Evolutionary conservation across 2,329 filamentous ascomycete species (phyloP), one percentile per base, ranked within the genome.

Genomic region (Zymoseptoria pseudotritici): DNA sequence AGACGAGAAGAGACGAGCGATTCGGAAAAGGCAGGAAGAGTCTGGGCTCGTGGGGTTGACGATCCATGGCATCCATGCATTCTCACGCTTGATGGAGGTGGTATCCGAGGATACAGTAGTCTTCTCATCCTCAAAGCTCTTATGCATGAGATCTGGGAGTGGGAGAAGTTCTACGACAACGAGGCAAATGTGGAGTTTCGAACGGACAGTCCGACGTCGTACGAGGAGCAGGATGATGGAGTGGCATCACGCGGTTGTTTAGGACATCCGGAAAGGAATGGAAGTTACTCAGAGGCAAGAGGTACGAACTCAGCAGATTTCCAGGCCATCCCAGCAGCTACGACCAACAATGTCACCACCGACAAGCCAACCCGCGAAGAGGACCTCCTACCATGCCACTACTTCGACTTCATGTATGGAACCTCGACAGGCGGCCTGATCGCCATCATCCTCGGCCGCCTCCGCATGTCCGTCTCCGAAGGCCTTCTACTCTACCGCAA

Each of bases 331-430:
- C 56, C 63, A 6, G 50, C 52, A 24, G 59, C 59, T n/a, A 56
- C 68, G 67, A 29, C 61, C 11, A 57, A 65, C n/a, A 65, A 69
- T 56, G 58, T 60, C 8, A 63, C 65, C 21, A 57, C 61, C 36
- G 58, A 65, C 36, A 66, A 68, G 54, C 69, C 69, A 2, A 75
- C 75, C 59, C 68, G 72, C 54, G 75, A 78, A 61, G 71, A 77
- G 53, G 74, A 78, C 52, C 72, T 80, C 1, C 68, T 79, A 10
- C 79, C 79, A 59, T 80, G 78, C 60, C 77, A 81, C 62, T 81
- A 81, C 67, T 82, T 82, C 68, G 79, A 82, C 63, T 78, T 79
- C 69, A 80, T 81, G 73, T 80, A 79, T 58, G 79, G 79, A 21
- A 81, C 79, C 4, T 79, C 76, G 49, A 82, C 78, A 0, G 79